Conservation (phyloP, 2,329 filamentous ascomycete genomes). For the Colletotrichum costaricense region DNA sequence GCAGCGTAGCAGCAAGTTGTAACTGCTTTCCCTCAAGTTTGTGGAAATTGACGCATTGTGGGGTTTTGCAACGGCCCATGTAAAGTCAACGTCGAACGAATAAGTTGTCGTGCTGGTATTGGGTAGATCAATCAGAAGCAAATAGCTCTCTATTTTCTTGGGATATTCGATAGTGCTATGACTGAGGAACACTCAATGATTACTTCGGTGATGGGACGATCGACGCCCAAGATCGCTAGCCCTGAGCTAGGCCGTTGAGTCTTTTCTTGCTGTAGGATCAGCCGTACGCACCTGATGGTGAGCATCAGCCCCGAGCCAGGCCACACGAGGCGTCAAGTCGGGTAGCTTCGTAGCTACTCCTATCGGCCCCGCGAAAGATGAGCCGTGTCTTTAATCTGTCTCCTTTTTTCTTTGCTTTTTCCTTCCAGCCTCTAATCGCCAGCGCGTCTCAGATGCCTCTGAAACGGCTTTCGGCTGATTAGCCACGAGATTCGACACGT, state of each 20-base stretch:
- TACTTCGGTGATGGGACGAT: background rate
- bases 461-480: slow-evolving; percentile 15
- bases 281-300: background rate
- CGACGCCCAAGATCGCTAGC: background rate
- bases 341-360: background rate
- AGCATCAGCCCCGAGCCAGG: background rate
- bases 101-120: background rate
- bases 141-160: background rate
- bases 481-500: slow-evolving; percentile 1
- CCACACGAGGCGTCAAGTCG: background rate
- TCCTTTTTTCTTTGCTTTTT: background rate
- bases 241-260: background rate
- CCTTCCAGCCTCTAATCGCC: slow-evolving; percentile 5
- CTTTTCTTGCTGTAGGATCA: slow-evolving; percentile 2
- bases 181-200: background rate
- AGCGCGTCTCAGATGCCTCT: slow-evolving; percentile 25
- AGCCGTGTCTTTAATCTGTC: slow-evolving; percentile 3
- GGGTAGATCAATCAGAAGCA: background rate
- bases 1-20: background rate
- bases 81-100: background rate
- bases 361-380: background rate
- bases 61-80: background rate
- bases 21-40: background rate
- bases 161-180: background rate
- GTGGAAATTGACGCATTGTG: background rate